Evolutionary conservation across 2,329 filamentous ascomycete genomes (phyloP), one percentile per base, ranked within the genome.

Genomic region (Venturia pyrina): DNA sequence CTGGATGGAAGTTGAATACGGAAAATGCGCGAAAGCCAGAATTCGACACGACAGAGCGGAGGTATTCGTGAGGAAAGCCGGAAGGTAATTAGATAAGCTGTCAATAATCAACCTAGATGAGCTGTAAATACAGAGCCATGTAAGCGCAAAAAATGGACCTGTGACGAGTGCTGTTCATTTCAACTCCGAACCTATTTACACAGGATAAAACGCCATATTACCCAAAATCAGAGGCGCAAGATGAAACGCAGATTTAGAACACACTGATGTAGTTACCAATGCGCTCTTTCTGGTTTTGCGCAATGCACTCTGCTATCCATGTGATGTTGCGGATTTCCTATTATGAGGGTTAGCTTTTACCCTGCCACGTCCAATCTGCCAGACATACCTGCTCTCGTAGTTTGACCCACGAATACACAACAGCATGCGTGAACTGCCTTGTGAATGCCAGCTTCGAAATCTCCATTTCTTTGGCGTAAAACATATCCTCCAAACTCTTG

Each of bases 391-490:
- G 95, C 79, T 99, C 95, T 76, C 93, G 87, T 73, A 99, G 81
- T 82, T 96, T 97, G 67, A 99, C 91, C 95, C 95, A 99, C 21
- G 92, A 92, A 75, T 98, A 99, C 63, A 99, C 91, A 70, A 98
- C 91, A 44, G 91, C 90, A 72, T 91, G 92, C 17, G 92, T 96
- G 77, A 99, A 99, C 76, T 99, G 95, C 71, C 91, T 86, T 5
- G 95, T 99, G 75, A 99, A 99, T 10, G 93, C 91, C 68, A 89
- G 80, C 83, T 99, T 99, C 66, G 90, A 93, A 69, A 98, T 89
- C 76, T 99, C 93, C 95, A 98, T 98, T 80, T 99, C 95, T 80
- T 96, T 98, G 78, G 97, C 91, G 77, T 99, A 99, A 79, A 99
- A 99, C 81, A 99, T 83, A 74, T 99, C 95, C 76, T 99, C 95